Evolutionary conservation across 2,329 filamentous ascomycete genomes (phyloP).

Genomic region (Sclerotinia glacialis): DNA sequence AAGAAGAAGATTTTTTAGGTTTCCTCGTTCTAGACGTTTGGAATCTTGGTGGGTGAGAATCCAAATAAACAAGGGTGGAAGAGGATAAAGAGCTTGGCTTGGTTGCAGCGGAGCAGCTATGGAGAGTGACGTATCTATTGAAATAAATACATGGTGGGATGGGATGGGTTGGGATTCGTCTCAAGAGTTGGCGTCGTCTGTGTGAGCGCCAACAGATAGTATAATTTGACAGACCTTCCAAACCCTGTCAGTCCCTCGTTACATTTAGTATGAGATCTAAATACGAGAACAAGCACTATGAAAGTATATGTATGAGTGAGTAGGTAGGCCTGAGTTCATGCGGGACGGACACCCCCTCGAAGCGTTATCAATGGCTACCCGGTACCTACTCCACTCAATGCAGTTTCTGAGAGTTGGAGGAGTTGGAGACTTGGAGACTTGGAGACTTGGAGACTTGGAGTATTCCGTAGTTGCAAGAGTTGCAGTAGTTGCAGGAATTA

Average conservation of each 20-base stretch:
- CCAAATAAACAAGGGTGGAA: slow-evolving; percentile 1
- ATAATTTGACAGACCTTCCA: background rate
- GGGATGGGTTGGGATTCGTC: background rate
- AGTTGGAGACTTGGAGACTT: background rate
- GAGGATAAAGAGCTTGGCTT: background rate
- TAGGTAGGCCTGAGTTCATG: background rate
- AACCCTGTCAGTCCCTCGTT: no score
- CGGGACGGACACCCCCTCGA: background rate
- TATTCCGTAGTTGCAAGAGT: background rate
- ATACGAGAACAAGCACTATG: background rate
- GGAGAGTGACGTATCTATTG: background rate
- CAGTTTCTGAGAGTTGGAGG: background rate
- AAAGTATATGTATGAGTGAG: background rate
- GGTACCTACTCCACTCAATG: background rate
- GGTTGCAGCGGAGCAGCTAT: background rate
- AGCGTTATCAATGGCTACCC: background rate
- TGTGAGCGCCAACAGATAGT: background rate
- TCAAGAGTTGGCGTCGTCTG: background rate
- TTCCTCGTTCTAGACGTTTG: background rate
- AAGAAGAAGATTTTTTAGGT: background rate
- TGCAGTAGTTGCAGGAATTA: background rate
- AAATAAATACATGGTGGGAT: background rate
- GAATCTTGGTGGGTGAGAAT: background rate
- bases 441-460: background rate
- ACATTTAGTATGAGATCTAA: no score